A percentile compares a stretch with the other conserved stretches of the same genome.
These are phyloP conservation scores for Penicillium malachiteum DNA, from an alignment of 495 filamentous ascomycete species.

Conservation along the genomic window DNA sequence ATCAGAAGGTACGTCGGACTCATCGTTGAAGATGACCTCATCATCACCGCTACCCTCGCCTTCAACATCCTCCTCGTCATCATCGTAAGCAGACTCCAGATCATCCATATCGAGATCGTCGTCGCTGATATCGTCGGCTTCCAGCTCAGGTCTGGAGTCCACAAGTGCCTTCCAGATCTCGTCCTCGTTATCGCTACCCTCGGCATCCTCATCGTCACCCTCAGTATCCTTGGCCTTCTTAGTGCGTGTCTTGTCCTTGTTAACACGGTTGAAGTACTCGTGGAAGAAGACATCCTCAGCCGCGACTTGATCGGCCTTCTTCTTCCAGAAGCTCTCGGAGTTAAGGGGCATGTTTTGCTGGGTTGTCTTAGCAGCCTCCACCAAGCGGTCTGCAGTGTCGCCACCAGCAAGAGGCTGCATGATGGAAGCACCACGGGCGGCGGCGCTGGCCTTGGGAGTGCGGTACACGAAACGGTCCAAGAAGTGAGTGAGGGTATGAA, in stretches of 20 bases:
- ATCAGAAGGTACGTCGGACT: conserved; percentile 45
- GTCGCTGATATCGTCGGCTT: conserved; percentile 63
- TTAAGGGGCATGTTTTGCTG: conserved; percentile 61
- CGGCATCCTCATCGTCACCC: conserved; percentile 27
- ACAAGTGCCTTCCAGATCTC: conserved; percentile 96
- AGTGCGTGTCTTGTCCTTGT: conserved; percentile 65
- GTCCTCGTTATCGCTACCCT: conserved; percentile 50
- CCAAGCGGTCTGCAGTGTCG: conserved; percentile 61
- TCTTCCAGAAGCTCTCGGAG: conserved; percentile 86
- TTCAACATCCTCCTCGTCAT: conserved; percentile 48
- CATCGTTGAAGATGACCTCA: conserved; percentile 51
- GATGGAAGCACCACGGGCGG: conserved; percentile 73
- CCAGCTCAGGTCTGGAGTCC: conserved; percentile 72
- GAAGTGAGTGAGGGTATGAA: conserved; percentile 90
- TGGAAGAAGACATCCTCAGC: conserved; percentile 98
- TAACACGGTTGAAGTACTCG: conserved; percentile 82
- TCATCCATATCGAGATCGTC: conserved; percentile 66
- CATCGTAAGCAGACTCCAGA: conserved; percentile 55
- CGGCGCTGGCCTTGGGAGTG: conserved; percentile 69
- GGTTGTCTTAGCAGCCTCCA: conserved; percentile 53
- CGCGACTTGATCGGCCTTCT: conserved; percentile 78
- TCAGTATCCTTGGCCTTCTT: conserved; percentile 52
- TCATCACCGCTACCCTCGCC: conserved; percentile 53
- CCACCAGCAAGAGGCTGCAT: conserved; percentile 88
- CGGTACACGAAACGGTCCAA: conserved; percentile 96